phyloP scores from a whole-genome alignment of 2,329 filamentous ascomycete genomes.

The Sclerotinia borealis region DNA sequence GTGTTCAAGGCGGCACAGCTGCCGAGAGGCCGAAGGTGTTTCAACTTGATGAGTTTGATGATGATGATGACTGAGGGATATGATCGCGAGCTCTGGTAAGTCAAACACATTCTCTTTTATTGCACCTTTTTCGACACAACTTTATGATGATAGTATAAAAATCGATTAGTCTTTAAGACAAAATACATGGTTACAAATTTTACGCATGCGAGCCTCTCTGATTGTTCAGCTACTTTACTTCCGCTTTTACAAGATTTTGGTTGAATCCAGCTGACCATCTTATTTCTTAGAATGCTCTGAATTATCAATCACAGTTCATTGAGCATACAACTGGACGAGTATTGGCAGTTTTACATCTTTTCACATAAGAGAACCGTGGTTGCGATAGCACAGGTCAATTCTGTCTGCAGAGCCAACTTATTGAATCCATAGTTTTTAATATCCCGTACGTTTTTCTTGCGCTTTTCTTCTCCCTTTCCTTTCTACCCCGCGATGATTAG shows the following conservation, averaged over 20 bases:
- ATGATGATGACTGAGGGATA: slow-evolving; percentile 32
- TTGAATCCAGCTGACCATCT: not conserved
- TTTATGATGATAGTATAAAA: slow-evolving; percentile 62
- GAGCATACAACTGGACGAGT: too few species aligned
- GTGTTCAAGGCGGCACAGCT: slow-evolving; percentile 13
- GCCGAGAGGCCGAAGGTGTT: slow-evolving; percentile 34
- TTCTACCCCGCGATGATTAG: slow-evolving; percentile 70
- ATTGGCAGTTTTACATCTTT: too few species aligned
- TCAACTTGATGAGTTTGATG: slow-evolving; percentile 38
- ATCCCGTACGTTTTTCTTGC: not conserved
- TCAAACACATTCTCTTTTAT: not conserved
- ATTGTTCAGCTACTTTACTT: slow-evolving; percentile 31
- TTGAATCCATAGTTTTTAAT: not conserved
- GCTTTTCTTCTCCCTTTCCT: not conserved
- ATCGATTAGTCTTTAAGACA: slow-evolving; percentile 99
- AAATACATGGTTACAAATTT: slow-evolving; percentile 74
- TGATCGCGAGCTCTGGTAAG: not conserved
- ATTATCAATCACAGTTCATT: too few species aligned
- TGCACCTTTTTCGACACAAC: not conserved
- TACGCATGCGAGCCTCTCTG: slow-evolving; percentile 72
- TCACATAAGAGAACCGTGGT: too few species aligned
- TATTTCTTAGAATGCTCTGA: too few species aligned
- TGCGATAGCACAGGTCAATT: not conserved
- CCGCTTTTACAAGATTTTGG: not conserved
- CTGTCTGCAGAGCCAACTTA: too few species aligned